Percentiles rank a stretch among this genome's conserved stretches.
These are phyloP conservation scores for Citrus cavaleriei DNA, from an alignment of 345 rosid genomes.

Conservation along the genomic window DNA sequence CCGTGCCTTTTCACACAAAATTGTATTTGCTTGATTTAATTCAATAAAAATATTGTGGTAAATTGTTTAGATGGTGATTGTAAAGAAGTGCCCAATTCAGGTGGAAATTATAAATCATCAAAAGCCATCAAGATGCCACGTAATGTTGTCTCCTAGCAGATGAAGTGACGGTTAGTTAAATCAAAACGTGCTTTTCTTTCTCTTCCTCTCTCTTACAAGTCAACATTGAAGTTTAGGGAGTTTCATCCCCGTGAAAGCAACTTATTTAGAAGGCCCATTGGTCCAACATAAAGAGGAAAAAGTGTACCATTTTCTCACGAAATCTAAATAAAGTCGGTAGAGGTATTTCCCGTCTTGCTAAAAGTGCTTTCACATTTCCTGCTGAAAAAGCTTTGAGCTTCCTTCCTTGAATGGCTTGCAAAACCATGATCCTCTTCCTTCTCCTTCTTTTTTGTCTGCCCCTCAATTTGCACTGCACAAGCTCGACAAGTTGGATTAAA, in stretches of 20 bases:
- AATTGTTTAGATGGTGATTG: not conserved
- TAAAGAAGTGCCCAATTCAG: not conserved
- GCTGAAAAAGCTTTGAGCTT: not conserved
- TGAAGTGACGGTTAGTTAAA: not conserved
- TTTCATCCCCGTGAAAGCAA: not conserved
- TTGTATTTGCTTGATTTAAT: not conserved
- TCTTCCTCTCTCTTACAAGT: too few species aligned
- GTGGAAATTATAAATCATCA: not conserved
- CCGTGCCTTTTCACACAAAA: not conserved
- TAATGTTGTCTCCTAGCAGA: not conserved
- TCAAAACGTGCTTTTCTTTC: too few species aligned
- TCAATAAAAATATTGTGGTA: not conserved
- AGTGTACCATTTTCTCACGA: not conserved
- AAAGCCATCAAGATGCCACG: not conserved
- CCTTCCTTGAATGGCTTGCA: not conserved
- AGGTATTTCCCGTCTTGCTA: not conserved
- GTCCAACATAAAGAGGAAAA: not conserved
- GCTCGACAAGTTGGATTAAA: not conserved
- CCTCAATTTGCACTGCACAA: not conserved
- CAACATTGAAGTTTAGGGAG: not conserved
- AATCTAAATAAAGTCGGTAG: not conserved
- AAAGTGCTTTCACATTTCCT: not conserved
- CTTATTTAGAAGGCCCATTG: not conserved
- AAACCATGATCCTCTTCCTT: not conserved
- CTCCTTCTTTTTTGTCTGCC: not conserved